Evolutionary conservation across 2,329 filamentous ascomycete species (phyloP).

Genomic region (Pseudogymnoascus sp.): DNA sequence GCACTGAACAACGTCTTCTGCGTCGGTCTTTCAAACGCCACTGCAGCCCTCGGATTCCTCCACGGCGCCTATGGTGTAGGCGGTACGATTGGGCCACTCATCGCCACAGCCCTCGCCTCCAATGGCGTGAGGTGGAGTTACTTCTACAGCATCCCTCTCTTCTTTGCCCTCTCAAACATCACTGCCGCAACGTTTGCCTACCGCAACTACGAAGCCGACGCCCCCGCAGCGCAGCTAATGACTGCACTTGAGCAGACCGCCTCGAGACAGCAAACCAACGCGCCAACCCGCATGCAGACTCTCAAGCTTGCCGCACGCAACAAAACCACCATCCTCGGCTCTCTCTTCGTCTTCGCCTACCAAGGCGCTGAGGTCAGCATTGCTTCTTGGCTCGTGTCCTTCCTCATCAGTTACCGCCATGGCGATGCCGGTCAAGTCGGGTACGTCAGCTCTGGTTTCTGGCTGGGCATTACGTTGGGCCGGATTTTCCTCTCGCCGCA

Average conservation of each 20-base stretch:
- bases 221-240: slow-evolving; percentile 32
- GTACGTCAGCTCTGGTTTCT: slow-evolving; percentile 67
- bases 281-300: slow-evolving; percentile 24
- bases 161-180: slow-evolving; percentile 48
- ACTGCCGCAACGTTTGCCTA: slow-evolving; percentile 58
- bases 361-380: slow-evolving; percentile 79
- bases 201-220: slow-evolving; percentile 58
- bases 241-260: slow-evolving; percentile 35
- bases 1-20: slow-evolving; percentile 52
- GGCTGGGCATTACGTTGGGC: slow-evolving; percentile 67
- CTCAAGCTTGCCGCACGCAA: slow-evolving; percentile 27
- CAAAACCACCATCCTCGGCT: slow-evolving; percentile 58
- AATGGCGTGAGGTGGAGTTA: slow-evolving; percentile 53
- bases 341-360: slow-evolving; percentile 77
- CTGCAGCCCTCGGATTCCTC: slow-evolving; percentile 48
- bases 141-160: slow-evolving; percentile 63
- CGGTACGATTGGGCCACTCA: slow-evolving; percentile 57
- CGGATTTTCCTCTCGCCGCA: slow-evolving; percentile 62
- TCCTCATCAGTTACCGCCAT: slow-evolving; percentile 63
- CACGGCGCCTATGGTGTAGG: slow-evolving; percentile 63
- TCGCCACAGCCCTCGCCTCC: slow-evolving; percentile 65
- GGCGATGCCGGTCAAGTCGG: slow-evolving; percentile 64
- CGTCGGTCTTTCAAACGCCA: slow-evolving; percentile 44
- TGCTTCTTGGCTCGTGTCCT: slow-evolving; percentile 80
- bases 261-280: slow-evolving; percentile 20